A percentile compares a stretch with the other conserved stretches of the same genome.
Evolutionary conservation across 257 asterid genomes (phyloP).

Genomic region (Ocimum tenuiflorum): DNA sequence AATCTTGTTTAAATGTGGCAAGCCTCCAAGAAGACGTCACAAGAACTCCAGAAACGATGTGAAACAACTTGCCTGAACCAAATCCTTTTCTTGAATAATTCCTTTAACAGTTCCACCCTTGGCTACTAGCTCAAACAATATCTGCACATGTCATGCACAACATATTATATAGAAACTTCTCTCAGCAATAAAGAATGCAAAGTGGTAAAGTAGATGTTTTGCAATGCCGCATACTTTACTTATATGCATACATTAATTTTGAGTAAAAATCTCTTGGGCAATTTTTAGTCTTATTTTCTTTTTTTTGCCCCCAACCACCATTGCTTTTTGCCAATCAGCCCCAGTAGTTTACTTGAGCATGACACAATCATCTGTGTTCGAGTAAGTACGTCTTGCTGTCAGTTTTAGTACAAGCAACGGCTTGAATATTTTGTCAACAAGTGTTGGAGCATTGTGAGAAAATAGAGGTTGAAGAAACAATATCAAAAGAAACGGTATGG

Average conservation of each 20-base stretch:
- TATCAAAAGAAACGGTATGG: not conserved
- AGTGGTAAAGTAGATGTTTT: not conserved
- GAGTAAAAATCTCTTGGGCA: too few species aligned
- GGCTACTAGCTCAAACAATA: slow-evolving; percentile 74
- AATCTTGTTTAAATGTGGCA: not conserved
- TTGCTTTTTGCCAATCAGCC: too few species aligned
- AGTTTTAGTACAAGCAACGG: not conserved
- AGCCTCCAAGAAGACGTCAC: not conserved
- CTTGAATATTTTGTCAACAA: not conserved
- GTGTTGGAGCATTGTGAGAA: not conserved
- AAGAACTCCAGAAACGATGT: slow-evolving; percentile 1
- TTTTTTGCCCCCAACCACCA: too few species aligned
- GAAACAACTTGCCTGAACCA: slow-evolving; percentile 76
- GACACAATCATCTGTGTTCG: not conserved
- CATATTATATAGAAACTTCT: not conserved
- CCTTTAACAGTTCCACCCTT: slow-evolving; percentile 94
- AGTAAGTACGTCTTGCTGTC: not conserved
- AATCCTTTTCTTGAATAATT: slow-evolving; percentile 75
- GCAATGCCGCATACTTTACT: too few species aligned
- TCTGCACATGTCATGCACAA: slow-evolving; percentile 41
- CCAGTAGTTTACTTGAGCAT: not conserved
- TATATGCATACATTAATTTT: too few species aligned
- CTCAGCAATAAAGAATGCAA: not conserved
- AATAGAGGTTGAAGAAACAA: not conserved
- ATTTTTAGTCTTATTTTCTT: not conserved